Evolutionary conservation across 2,329 filamentous ascomycete genomes (phyloP), one percentile per base, ranked within the genome.

Genomic region (Pseudogymnoascus sp.): DNA sequence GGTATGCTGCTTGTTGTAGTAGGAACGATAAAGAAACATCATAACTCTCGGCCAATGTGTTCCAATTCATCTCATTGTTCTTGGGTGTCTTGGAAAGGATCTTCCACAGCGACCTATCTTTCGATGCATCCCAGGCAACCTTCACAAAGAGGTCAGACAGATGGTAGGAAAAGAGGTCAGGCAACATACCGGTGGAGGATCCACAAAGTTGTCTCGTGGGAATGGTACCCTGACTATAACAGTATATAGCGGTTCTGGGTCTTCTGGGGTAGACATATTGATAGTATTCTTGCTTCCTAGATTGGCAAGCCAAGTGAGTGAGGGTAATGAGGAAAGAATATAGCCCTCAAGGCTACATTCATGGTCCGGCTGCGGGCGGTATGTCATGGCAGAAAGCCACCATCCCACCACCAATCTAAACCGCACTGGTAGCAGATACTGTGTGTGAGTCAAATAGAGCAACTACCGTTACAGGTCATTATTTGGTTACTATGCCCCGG

Each of bases 161-260:
- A 25, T 23, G 50, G 16, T 6, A 62, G 16, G 18, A 38, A 36
- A 5, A 40, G 16, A 36, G 18, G 5, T 18, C 4, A 50, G 64
- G 44, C 60, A 64, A 74, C 83, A 74, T 82, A 93, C 93, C 67
- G 89, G 87, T 56, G 91, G 89, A 64, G 95, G 95, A 76, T 99
- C 93, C 66, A 93, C 84, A 77, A 99, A 99, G 70, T 90, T 86
- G 42, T 89, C 89, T 63, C 95, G 85, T 37, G 89, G 85, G 71
- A 96, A 96, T 23, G 95, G 95, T n/a, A 97, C 83, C 66, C 93
- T 84, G 67, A 99, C 85, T 71, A 96, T 90, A 65, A 96, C 87
- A 12, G 90, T 96, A 63, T 74, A 74, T 63, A 68, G 67, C 63
- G 72, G 72, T 64, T 73, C 72, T 44, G 62, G 59, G 7, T 56